Conservation (phyloP, 176 grass and related monocot species). For the Eragrostis nindensis region DNA sequence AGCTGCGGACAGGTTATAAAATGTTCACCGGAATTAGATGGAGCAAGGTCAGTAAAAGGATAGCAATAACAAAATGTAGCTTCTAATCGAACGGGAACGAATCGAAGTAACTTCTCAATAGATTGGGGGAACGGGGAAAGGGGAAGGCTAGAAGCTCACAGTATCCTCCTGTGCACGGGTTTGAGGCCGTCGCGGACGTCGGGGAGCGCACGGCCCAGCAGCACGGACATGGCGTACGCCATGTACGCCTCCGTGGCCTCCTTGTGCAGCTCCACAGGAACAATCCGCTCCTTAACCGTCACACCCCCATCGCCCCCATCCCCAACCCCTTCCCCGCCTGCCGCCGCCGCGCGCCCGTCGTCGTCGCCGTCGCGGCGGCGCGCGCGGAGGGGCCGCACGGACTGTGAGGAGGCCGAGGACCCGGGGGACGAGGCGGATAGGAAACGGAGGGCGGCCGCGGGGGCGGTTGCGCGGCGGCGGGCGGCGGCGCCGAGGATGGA, state of each 20-base stretch:
- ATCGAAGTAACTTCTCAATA: neutral
- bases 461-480: constrained; percentile 35
- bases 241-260: constrained; percentile 90
- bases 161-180: constrained; percentile 91
- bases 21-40: constrained; percentile 28
- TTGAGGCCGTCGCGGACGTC: constrained; percentile 95
- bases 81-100: neutral
- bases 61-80: constrained; percentile 1
- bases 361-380: constrained; percentile 26
- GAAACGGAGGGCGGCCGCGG: constrained; percentile 43
- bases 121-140: neutral
- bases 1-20: constrained; percentile 54
- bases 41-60: constrained; percentile 23
- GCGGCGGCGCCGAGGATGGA: constrained; percentile 36
- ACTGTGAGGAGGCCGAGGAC: neutral
- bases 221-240: constrained; percentile 96
- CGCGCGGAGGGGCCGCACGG: constrained; percentile 1
- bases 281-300: constrained; percentile 62
- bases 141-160: constrained; percentile 60
- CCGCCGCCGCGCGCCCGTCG: constrained; percentile 6
- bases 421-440: constrained; percentile 33
- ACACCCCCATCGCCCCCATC: constrained; percentile 27
- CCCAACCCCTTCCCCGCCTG: constrained; percentile 28
- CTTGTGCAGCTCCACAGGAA: constrained; percentile 86
- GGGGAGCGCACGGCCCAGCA: constrained; percentile 84